Base-by-base conservation (phyloP, 148 eudicot species). In the Rhododendron simsii region DNA sequence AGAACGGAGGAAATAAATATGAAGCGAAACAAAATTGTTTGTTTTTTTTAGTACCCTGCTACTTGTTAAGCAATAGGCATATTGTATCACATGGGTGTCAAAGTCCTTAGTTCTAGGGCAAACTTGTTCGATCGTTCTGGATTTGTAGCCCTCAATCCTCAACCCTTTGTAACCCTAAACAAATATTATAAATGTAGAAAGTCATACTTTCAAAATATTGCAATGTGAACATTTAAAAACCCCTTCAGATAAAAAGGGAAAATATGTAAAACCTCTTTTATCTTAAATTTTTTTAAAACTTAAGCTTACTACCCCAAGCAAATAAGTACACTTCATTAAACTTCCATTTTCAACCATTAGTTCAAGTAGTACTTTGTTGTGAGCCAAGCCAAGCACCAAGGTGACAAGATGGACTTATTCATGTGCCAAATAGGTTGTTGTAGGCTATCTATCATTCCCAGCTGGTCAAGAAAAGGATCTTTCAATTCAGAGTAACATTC, bases 371-470 rank as follows among this genome's bases (percentile, higher is more conserved):
- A 12, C 50, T 41, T 41, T 14, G 45, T 5, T 1, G 10, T 35
- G 78, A 74, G 45, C 44, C 78, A 15, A 80, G 82, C 61, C 57
- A 50, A 28, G 82, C 37, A 61, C 59, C 57, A 50, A 28, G 82
- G 57, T 50, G 63, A 80, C 82, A 80, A 80, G 41, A 20, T 80
- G 82, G 82, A 28, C 61, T 47, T 74, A 14, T 74, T 74, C 78
- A 7, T 35, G 45, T 74, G 78, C 39, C 79, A 39, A 39, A 39
- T 16, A 5, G 14, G 23, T 7, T 37, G 45, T 11, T 7, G 44
- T 10, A 74, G 78, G 41, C 39, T 15, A 74, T 30, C 41, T 2
- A 74, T 30, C 44, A 30, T 13, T 30, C 76, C 18, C 44, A 45
- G 39, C 79, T 75, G 47, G 79, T 75, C 79, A 75, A 75, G 4